A percentile compares a stretch with the other conserved stretches of the same genome.
These are phyloP conservation scores for Berkeleyomyces basicola DNA, from an alignment of 2,329 filamentous ascomycete genomes.

Conservation along the genomic window DNA sequence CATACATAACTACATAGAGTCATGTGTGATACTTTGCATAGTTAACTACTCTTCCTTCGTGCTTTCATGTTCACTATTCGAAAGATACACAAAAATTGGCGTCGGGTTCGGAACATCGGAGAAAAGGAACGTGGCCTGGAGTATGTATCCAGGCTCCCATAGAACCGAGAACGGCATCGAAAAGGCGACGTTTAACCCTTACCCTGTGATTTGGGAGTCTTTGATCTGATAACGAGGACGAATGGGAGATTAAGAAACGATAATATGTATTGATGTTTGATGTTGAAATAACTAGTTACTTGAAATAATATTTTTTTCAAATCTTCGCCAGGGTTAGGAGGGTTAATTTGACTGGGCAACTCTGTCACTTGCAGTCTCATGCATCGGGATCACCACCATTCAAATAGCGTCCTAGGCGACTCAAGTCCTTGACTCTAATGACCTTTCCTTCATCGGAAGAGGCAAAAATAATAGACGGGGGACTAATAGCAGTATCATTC, in stretches of 20 bases:
- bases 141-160: neutral
- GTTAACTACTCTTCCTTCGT: neutral
- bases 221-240: neutral
- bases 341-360: neutral
- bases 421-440: conserved; percentile 42
- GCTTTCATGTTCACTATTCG: neutral
- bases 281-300: neutral
- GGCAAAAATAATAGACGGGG: conserved; percentile 1
- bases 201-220: no score
- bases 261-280: neutral
- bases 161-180: neutral
- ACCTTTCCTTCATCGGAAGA: conserved; percentile 6
- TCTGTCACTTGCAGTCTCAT: no score
- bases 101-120: neutral
- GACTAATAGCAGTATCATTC: neutral
- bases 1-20: no score
- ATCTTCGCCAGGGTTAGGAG: neutral
- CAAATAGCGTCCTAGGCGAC: conserved; percentile 44
- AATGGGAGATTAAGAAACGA: neutral
- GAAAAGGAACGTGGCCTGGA: neutral
- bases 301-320: neutral
- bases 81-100: neutral
- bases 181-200: neutral
- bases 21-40: no score
- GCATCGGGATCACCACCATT: conserved; percentile 27